Percentiles rank a stretch among this genome's conserved stretches.
Conservation (phyloP, 257 asterid species). For the Solanum ossicruentum region DNA sequence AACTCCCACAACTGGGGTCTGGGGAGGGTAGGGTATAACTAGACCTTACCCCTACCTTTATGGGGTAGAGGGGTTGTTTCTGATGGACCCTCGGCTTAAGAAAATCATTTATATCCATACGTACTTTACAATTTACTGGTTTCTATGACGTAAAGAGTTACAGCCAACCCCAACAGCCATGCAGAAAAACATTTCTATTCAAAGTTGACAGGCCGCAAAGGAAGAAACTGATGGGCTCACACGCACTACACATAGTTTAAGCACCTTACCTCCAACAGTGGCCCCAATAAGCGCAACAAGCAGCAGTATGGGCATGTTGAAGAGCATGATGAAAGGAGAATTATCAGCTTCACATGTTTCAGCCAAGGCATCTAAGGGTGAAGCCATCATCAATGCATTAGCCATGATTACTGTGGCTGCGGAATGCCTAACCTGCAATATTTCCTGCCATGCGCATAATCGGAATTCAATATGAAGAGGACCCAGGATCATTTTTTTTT, state of each 20-base stretch:
- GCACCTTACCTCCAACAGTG: slow-evolving; percentile 78
- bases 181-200: neutral
- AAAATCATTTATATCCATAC: neutral
- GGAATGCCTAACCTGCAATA: slow-evolving; percentile 19
- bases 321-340: slow-evolving; percentile 16
- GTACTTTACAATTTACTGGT: neutral
- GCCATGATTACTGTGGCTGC: slow-evolving; percentile 23
- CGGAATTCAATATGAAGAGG: neutral
- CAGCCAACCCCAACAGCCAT: neutral
- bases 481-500: neutral
- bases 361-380: slow-evolving; percentile 72
- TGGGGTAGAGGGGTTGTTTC: neutral
- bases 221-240: neutral
- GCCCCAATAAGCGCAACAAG: slow-evolving; percentile 84
- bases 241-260: neutral
- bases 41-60: no score
- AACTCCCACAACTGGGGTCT: neutral
- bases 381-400: slow-evolving; percentile 42
- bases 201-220: neutral
- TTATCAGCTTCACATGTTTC: slow-evolving; percentile 73
- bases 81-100: neutral
- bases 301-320: slow-evolving; percentile 75
- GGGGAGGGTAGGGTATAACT: neutral
- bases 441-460: slow-evolving; percentile 31
- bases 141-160: neutral